phyloP scores from a whole-genome alignment of 192 early-diverging fungal genomes.

The Coemansia sp. region DNA sequence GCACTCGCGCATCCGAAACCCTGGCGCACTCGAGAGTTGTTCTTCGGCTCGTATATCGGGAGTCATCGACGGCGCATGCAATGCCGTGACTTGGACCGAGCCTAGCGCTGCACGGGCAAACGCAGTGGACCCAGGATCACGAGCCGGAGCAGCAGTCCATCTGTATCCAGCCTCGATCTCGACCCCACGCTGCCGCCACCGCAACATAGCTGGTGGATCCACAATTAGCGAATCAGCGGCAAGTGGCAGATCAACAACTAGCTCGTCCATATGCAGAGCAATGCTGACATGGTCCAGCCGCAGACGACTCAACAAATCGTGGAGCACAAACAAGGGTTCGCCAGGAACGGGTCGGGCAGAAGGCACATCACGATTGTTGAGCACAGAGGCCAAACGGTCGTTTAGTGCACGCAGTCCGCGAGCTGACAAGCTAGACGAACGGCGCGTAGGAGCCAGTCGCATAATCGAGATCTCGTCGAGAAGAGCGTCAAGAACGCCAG shows the following conservation, averaged over 20 bases:
- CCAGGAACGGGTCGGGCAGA: slow-evolving; percentile 24
- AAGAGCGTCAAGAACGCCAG: slow-evolving; percentile 40
- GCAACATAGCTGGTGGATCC: slow-evolving; percentile 37
- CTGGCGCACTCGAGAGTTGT: slow-evolving; percentile 22
- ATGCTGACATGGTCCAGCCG: slow-evolving; percentile 47
- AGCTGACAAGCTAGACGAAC: slow-evolving; percentile 18
- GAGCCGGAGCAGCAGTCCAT: slow-evolving; percentile 15
- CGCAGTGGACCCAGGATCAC: slow-evolving; percentile 45
- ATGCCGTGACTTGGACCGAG: slow-evolving; percentile 32
- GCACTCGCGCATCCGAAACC: slow-evolving; percentile 33
- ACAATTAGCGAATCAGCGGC: slow-evolving; percentile 24
- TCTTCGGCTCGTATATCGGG: slow-evolving; percentile 48
- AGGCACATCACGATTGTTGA: slow-evolving; percentile 11
- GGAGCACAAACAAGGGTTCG: slow-evolving; percentile 42
- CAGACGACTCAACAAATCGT: slow-evolving; percentile 47
- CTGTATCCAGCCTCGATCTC: slow-evolving; percentile 41
- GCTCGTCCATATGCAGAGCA: slow-evolving; percentile 26
- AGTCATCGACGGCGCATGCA: slow-evolving; percentile 48
- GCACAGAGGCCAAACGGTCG: slow-evolving; percentile 26
- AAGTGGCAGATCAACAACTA: slow-evolving; percentile 53
- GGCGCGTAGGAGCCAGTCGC: slow-evolving; percentile 22
- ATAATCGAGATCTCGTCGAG: slow-evolving; percentile 44
- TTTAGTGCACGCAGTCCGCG: slow-evolving; percentile 32
- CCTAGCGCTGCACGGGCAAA: slow-evolving; percentile 33
- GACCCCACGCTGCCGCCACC: slow-evolving; percentile 46